phyloP scores from a whole-genome alignment of 1,284 basidiomycete species.

The Ganoderma boninense region DNA sequence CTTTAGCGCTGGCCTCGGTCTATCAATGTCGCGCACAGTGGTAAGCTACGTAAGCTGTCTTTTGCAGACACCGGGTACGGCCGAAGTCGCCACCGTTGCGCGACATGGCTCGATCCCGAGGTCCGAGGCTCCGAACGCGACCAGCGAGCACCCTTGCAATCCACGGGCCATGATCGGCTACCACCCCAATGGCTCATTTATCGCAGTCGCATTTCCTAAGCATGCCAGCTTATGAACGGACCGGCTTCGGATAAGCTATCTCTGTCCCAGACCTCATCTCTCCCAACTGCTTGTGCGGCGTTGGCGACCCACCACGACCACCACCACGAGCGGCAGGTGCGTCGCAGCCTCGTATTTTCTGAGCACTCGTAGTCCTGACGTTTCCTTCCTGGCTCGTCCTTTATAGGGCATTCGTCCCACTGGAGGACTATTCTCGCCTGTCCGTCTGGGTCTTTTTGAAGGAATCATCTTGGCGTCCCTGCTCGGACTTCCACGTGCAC shows the following conservation, averaged over 20 bases:
- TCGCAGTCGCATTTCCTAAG: neutral
- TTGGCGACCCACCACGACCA: neutral
- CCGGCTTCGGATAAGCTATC: neutral
- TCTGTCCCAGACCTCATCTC: neutral
- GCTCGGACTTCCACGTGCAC: neutral
- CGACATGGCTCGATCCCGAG: conserved; percentile 21
- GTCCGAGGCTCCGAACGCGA: neutral
- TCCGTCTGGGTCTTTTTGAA: neutral
- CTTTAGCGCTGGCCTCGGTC: neutral
- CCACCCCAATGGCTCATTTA: neutral
- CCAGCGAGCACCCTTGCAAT: neutral
- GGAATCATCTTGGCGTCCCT: neutral
- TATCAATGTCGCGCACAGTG: neutral
- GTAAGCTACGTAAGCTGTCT: neutral
- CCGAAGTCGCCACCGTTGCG: conserved; percentile 27
- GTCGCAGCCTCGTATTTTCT: neutral
- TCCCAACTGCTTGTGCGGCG: neutral
- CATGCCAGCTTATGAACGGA: neutral
- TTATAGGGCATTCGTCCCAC: neutral
- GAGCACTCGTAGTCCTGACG: neutral
- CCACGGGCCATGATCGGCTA: too few relatives aligned
- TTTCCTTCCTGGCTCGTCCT: neutral
- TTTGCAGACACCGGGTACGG: neutral
- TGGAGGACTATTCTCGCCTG: neutral
- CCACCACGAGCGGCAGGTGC: neutral